Evolutionary conservation across 2,329 filamentous ascomycete species (phyloP).

Genomic region (Seiridium unicorne): DNA sequence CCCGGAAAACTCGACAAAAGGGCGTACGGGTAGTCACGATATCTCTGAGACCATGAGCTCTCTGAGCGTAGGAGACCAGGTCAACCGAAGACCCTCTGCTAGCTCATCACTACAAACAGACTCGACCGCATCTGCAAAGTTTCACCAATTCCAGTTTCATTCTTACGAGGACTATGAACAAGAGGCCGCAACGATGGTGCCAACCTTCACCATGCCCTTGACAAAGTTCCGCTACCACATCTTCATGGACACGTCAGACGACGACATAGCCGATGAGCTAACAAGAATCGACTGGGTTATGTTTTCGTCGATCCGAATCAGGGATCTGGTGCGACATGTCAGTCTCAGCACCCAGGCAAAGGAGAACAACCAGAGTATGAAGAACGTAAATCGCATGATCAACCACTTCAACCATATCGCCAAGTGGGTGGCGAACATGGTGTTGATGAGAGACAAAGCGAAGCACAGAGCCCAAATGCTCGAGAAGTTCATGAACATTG

Average conservation of each 20-base stretch:
- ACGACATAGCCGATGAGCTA: conserved; percentile 85
- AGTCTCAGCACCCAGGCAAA: conserved; percentile 70
- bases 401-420: conserved; percentile 86
- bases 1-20: conserved; percentile 16
- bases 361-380: conserved; percentile 72
- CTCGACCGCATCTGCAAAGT: conserved; percentile 31
- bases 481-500: conserved; percentile 94
- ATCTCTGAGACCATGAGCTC: conserved; percentile 45
- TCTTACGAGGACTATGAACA: conserved; percentile 77
- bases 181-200: conserved; percentile 70
- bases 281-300: conserved; percentile 98
- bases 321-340: conserved; percentile 90
- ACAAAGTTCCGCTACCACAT: conserved; percentile 86
- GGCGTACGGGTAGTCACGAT: conserved; percentile 25
- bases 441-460: conserved; percentile 88
- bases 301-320: conserved; percentile 91
- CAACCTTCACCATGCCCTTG: conserved; percentile 66
- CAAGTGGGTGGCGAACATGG: conserved; percentile 79
- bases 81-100: conserved; percentile 41
- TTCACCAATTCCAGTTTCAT: conserved; percentile 55
- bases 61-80: conserved; percentile 44
- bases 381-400: conserved; percentile 92
- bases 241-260: conserved; percentile 83
- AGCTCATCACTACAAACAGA: conserved; percentile 43
- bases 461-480: conserved; percentile 90